Percentiles rank a stretch among this genome's conserved stretches.
Conservation (phyloP, 176 grass and related monocot genomes). For the Hyparrhenia diplandra region DNA sequence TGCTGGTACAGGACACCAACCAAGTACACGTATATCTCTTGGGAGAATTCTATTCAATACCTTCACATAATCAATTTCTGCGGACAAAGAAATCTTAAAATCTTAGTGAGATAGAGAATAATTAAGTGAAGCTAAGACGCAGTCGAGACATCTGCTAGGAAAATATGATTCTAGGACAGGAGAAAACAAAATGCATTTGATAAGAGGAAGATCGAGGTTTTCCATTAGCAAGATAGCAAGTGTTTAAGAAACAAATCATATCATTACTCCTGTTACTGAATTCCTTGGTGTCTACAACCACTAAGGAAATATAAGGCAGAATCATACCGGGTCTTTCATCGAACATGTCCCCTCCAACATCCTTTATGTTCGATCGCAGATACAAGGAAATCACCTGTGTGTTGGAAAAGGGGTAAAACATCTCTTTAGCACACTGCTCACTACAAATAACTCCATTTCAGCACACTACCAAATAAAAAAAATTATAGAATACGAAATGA, state of each 20-base stretch:
- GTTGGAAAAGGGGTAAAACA: conserved; percentile 6
- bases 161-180: background rate
- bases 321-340: conserved; percentile 55
- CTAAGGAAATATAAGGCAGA: conserved; percentile 8
- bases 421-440: background rate
- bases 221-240: background rate
- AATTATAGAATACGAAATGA: background rate
- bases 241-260: conserved; percentile 27
- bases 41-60: conserved; percentile 91
- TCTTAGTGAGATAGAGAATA: background rate
- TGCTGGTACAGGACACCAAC: conserved; percentile 73
- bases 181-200: background rate
- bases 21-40: conserved; percentile 78
- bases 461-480: background rate
- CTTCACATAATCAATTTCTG: conserved; percentile 97
- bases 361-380: conserved; percentile 75
- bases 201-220: background rate
- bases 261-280: background rate
- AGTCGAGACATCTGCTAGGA: background rate
- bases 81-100: background rate
- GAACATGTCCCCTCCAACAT: conserved; percentile 17
- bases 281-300: too few relatives aligned
- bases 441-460: background rate
- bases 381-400: conserved; percentile 88
- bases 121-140: conserved; percentile 14